Evolutionary conservation across 2,329 filamentous ascomycete genomes (phyloP).

Genomic region (Xylaria arbuscula): DNA sequence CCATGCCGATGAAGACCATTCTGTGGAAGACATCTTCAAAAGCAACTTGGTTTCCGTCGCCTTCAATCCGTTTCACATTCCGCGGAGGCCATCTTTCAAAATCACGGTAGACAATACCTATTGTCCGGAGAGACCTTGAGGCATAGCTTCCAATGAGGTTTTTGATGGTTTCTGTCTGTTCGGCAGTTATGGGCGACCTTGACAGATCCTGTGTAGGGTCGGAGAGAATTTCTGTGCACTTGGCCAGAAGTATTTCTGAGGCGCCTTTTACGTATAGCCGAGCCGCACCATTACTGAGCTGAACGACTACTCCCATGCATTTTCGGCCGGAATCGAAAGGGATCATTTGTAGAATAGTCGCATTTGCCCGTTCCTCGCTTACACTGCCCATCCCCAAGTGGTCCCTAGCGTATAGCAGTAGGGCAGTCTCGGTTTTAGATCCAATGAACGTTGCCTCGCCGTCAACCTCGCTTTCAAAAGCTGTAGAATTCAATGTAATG

Average conservation of each 20-base stretch:
- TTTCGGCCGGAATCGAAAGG: constrained; percentile 82
- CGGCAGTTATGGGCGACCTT: constrained; percentile 58
- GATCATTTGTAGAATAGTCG: constrained; percentile 71
- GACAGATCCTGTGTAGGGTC: constrained; percentile 61
- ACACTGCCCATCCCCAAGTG: constrained; percentile 75
- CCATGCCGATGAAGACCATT: constrained; percentile 76
- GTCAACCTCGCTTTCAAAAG: constrained; percentile 79
- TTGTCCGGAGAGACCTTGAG: constrained; percentile 82
- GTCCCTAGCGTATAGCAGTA: constrained; percentile 75
- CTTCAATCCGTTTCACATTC: constrained; percentile 64
- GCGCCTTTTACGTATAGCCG: constrained; percentile 73
- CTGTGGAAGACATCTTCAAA: constrained; percentile 75
- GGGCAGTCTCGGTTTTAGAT: constrained; percentile 80
- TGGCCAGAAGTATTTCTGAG: constrained; percentile 70
- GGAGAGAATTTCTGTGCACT: constrained; percentile 64
- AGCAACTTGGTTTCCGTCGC: constrained; percentile 68
- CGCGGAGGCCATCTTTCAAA: constrained; percentile 86
- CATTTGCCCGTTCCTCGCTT: constrained; percentile 70
- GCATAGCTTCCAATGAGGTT: constrained; percentile 82
- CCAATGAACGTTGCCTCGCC: constrained; percentile 75
- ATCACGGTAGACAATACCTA: constrained; percentile 84
- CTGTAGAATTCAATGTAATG: constrained; percentile 75
- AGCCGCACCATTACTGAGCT: constrained; percentile 62
- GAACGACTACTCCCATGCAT: constrained; percentile 72
- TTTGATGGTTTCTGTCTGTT: constrained; percentile 68